Conservation (phyloP, 805 yeast species). For the Yarrowia hollandica region DNA sequence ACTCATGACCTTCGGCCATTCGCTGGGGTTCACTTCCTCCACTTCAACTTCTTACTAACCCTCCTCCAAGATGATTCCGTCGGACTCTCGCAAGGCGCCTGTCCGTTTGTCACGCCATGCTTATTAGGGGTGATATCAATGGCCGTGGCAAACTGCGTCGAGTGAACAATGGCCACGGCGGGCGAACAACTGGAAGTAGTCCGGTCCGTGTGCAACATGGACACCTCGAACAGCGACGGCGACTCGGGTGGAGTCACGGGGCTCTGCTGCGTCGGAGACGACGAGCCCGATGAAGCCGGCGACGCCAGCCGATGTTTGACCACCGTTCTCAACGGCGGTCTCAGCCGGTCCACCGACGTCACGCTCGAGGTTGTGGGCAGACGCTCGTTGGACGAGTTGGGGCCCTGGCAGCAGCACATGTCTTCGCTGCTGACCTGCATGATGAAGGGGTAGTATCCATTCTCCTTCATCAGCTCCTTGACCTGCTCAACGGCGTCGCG, state of each 20-base stretch:
- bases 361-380: background rate
- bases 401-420: constrained; percentile 13
- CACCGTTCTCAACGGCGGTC: constrained; percentile 8
- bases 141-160: constrained; percentile 12
- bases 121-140: constrained; percentile 15
- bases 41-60: constrained; percentile 24
- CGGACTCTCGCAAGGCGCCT: constrained; percentile 19
- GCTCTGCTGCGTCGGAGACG: constrained; percentile 25
- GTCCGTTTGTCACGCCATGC: constrained; percentile 15
- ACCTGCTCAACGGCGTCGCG: constrained; percentile 33
- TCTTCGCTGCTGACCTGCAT: constrained; percentile 19
- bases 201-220: constrained; percentile 12
- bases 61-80: constrained; percentile 17
- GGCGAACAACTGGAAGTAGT: constrained; percentile 10
- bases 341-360: background rate
- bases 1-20: too few relatives aligned
- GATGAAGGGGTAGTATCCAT: constrained; percentile 38
- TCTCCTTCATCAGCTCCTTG: constrained; percentile 38
- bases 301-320: constrained; percentile 19
- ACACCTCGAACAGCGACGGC: constrained; percentile 15
- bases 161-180: background rate
- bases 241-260: constrained; percentile 25
- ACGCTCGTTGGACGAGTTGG: constrained; percentile 10
- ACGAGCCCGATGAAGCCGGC: constrained; percentile 17
- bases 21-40: background rate